Conservation (phyloP, 306 rosid genomes). For the Prunus padus region DNA sequence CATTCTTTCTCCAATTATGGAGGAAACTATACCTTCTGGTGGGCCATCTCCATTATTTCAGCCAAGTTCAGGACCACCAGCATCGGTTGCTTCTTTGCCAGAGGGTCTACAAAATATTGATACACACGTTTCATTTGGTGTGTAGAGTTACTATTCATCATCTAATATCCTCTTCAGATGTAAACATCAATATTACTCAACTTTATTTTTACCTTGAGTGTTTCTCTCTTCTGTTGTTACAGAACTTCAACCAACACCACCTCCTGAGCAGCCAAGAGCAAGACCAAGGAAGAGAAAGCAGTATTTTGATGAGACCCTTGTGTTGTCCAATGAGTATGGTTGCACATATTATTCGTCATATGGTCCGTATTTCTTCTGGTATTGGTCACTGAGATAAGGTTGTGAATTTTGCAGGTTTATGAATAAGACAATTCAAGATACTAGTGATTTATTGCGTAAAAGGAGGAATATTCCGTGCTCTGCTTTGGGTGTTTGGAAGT, state of each 20-base stretch:
- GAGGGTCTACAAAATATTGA: slow-evolving; percentile 34
- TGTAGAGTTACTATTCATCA: slow-evolving; percentile 14
- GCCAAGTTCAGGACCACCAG: slow-evolving; percentile 35
- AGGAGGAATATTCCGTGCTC: slow-evolving; percentile 51
- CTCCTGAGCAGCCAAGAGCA: slow-evolving; percentile 46
- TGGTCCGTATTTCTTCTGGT: slow-evolving; percentile 22
- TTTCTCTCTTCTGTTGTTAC: slow-evolving; percentile 18
- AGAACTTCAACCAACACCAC: slow-evolving; percentile 57
- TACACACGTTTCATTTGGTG: slow-evolving; percentile 36
- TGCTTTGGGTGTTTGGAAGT: slow-evolving; percentile 56
- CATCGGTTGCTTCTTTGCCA: slow-evolving; percentile 42
- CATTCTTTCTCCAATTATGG: slow-evolving; percentile 28
- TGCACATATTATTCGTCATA: slow-evolving; percentile 8
- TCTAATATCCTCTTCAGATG: slow-evolving; percentile 4
- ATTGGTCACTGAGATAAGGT: slow-evolving; percentile 27
- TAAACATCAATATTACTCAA: slow-evolving; percentile 3
- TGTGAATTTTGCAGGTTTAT: slow-evolving; percentile 51
- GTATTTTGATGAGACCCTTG: slow-evolving; percentile 61
- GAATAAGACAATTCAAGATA: slow-evolving; percentile 53
- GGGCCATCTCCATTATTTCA: slow-evolving; percentile 29
- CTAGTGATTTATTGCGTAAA: slow-evolving; percentile 43
- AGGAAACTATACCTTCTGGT: slow-evolving; percentile 27
- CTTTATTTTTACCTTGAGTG: slow-evolving; percentile 11
- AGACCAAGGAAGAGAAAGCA: slow-evolving; percentile 73
- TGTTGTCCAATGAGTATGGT: slow-evolving; percentile 68